These are phyloP conservation scores for Platanus orientalis DNA, from an alignment of 164 flowering plant genomes.

Conservation along the genomic window DNA sequence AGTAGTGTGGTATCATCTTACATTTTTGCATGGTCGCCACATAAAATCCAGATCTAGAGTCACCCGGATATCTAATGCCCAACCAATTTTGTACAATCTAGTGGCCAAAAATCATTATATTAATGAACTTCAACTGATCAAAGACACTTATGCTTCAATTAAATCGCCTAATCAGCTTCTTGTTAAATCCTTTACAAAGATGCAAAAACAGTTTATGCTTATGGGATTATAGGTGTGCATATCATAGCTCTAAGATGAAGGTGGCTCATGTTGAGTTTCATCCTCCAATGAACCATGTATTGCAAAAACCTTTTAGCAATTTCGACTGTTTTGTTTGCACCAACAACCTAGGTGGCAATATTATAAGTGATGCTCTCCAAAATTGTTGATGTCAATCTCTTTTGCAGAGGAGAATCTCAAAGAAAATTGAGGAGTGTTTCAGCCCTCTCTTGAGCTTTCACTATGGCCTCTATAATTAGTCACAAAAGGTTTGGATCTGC, in stretches of 20 bases:
- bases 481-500: conserved; percentile 75
- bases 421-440: conserved; percentile 61
- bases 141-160: too few relatives aligned
- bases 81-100: too few relatives aligned
- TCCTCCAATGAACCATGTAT: conserved; percentile 74
- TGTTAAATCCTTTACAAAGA: too few relatives aligned
- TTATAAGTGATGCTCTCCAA: conserved; percentile 57
- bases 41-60: too few relatives aligned
- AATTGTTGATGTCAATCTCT: conserved; percentile 32
- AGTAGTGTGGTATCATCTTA: too few relatives aligned
- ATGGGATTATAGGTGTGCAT: conserved; percentile 23
- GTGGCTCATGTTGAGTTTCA: conserved; percentile 52
- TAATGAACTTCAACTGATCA: too few relatives aligned
- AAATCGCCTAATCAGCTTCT: too few relatives aligned
- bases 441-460: conserved; percentile 57
- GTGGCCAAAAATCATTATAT: too few relatives aligned
- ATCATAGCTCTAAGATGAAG: conserved; percentile 42
- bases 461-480: conserved; percentile 67
- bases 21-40: too few relatives aligned
- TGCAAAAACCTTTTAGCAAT: conserved; percentile 57
- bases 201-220: too few relatives aligned
- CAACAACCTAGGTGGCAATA: conserved; percentile 56
- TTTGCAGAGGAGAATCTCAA: conserved; percentile 51
- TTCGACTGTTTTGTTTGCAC: conserved; percentile 63
- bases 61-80: too few relatives aligned